Conservation (phyloP, 75 land plant genomes). For the Ceratopteris richardii region DNA sequence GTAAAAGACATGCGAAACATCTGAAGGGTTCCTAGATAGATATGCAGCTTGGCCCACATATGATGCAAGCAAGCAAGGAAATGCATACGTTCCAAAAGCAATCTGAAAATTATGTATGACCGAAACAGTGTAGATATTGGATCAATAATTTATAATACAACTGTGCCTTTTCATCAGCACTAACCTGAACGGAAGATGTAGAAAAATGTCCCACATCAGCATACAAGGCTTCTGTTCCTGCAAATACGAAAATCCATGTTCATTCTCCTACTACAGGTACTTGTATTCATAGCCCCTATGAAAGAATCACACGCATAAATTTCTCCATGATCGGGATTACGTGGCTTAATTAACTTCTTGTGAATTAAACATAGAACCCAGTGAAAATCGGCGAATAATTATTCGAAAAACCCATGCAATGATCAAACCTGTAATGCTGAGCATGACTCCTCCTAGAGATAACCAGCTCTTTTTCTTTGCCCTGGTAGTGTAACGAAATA, state of each 20-base stretch:
- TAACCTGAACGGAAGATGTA: background rate
- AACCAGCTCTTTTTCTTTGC: slow-evolving; percentile 41
- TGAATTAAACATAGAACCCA: no score
- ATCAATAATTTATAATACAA: no score
- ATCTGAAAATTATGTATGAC: slow-evolving; percentile 31
- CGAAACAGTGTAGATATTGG: no score
- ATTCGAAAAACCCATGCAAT: no score
- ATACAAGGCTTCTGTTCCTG: background rate
- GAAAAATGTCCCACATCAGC: background rate
- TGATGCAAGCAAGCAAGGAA: slow-evolving; percentile 35
- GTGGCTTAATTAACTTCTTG: no score
- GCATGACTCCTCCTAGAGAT: slow-evolving; percentile 67
- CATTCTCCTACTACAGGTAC: no score
- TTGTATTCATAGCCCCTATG: no score
- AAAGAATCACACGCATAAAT: no score
- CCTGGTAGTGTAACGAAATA: slow-evolving; percentile 33
- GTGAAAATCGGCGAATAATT: no score
- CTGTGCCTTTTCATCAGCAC: no score
- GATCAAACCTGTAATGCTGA: slow-evolving; percentile 70
- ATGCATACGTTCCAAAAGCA: slow-evolving; percentile 36
- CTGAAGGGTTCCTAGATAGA: slow-evolving; percentile 17
- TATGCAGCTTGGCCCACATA: slow-evolving; percentile 61
- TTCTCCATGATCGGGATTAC: no score
- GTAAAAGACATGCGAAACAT: slow-evolving; percentile 34
- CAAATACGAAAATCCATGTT: background rate